phyloP scores from a whole-genome alignment of 108 stramenopile species.

The Skeletonema grethae region DNA sequence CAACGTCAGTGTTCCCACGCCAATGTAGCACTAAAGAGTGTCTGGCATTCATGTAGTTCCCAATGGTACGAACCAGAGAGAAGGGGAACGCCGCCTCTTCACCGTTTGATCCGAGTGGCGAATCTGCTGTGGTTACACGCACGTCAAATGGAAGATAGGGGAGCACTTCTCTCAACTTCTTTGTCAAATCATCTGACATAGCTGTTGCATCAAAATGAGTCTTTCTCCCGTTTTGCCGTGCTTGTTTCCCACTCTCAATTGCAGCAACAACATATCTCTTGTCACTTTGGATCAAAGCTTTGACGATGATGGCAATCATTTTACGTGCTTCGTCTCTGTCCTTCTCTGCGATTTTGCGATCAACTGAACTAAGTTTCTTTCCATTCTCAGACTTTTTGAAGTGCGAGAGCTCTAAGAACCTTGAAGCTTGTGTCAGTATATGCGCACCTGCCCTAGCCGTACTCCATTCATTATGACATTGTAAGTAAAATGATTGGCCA shows the following conservation, averaged over 20 bases:
- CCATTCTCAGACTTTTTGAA: conserved; percentile 27
- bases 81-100: conserved; percentile 80
- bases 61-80: conserved; percentile 73
- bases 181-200: conserved; percentile 55
- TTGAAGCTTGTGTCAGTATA: conserved; percentile 82
- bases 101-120: conserved; percentile 43
- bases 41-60: conserved; percentile 79
- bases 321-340: conserved; percentile 47
- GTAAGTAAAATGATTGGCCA: conserved; percentile 75
- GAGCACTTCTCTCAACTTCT: conserved; percentile 58
- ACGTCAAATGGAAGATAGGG: conserved; percentile 84
- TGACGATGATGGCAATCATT: conserved; percentile 68
- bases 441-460: conserved; percentile 90
- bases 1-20: conserved; percentile 36
- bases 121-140: conserved; percentile 71
- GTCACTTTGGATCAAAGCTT: conserved; percentile 69
- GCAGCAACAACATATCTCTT: conserved; percentile 57
- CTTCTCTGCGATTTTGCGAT: conserved; percentile 28
- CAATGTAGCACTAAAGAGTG: conserved; percentile 77
- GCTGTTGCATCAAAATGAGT: conserved; percentile 54
- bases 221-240: conserved; percentile 10
- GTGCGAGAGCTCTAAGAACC: conserved; percentile 61
- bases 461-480: conserved; percentile 88
- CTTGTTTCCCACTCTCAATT: conserved; percentile 45
- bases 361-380: conserved; percentile 22